A percentile compares a stretch with the other conserved stretches of the same genome.
Evolutionary conservation across 2,329 filamentous ascomycete genomes (phyloP).

Genomic region (Dothistroma pini): DNA sequence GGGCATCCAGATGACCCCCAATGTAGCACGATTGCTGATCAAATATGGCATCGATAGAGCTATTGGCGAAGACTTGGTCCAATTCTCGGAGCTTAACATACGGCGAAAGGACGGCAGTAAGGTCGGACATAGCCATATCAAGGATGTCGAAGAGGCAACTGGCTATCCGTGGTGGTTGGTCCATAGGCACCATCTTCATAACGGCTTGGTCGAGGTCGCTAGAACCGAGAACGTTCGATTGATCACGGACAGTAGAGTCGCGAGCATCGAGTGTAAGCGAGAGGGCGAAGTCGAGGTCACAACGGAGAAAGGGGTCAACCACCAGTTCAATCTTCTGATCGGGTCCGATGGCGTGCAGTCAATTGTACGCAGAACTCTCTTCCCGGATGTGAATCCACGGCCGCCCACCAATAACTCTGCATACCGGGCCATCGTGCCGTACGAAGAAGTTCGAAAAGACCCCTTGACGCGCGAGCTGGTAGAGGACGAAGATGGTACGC

Average conservation of each 20-base stretch:
- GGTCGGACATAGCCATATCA: conserved; percentile 39
- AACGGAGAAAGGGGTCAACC: conserved; percentile 27
- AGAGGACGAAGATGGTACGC: conserved; percentile 29
- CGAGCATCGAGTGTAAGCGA: conserved; percentile 30
- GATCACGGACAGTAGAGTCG: conserved; percentile 38
- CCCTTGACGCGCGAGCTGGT: conserved; percentile 36
- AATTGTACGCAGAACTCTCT: conserved; percentile 38
- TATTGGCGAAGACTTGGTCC: conserved; percentile 42
- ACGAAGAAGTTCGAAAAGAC: conserved; percentile 42
- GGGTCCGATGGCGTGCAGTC: conserved; percentile 33
- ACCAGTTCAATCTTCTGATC: conserved; percentile 30
- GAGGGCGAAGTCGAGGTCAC: conserved; percentile 30
- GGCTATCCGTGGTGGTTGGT: conserved; percentile 47
- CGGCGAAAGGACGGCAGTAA: conserved; percentile 39
- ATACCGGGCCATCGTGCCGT: conserved; percentile 46
- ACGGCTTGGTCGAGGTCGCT: conserved; percentile 42
- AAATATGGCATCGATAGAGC: conserved; percentile 40
- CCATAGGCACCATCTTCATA: conserved; percentile 47
- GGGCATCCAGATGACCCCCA: conserved; percentile 37
- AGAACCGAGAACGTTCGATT: conserved; percentile 39
- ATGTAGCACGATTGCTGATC: conserved; percentile 40
- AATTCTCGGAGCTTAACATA: conserved; percentile 41
- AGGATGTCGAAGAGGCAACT: conserved; percentile 33
- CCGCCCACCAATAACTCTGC: conserved; percentile 44
- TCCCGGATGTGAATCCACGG: conserved; percentile 42